A percentile compares a stretch with the other conserved stretches of the same genome.
phyloP scores from a whole-genome alignment of 768 basidiomycete species.

The Scleroderma bovista region DNA sequence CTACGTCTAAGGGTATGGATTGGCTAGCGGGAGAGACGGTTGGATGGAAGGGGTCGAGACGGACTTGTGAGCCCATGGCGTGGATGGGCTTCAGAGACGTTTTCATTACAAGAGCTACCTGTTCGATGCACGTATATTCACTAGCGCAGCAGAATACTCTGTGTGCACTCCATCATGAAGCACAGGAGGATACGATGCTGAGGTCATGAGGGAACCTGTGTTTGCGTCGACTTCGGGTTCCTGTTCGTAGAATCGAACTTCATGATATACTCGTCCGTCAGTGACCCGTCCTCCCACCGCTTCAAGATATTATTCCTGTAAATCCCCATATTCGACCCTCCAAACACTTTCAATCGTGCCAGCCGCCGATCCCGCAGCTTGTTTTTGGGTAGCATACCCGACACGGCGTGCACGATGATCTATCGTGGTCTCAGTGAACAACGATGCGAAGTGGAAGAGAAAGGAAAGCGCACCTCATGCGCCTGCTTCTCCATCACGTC shows the following conservation, averaged over 20 bases:
- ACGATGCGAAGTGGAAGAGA: background rate
- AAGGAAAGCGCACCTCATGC: constrained; percentile 62
- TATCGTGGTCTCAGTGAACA: constrained; percentile 27
- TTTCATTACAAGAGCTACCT: too few species aligned
- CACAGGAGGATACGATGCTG: too few species aligned
- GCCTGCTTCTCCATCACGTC: constrained; percentile 82
- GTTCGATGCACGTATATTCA: too few species aligned
- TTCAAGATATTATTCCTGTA: constrained; percentile 72
- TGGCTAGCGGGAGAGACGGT: too few species aligned
- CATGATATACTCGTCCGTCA: constrained; percentile 37
- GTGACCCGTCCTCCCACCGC: constrained; percentile 79
- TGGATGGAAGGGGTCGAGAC: too few species aligned
- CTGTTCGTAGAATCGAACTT: constrained; percentile 21
- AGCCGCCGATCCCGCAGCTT: constrained; percentile 85
- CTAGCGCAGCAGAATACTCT: too few species aligned
- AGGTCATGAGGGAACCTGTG: too few species aligned
- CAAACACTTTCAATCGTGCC: constrained; percentile 84
- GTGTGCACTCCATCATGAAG: too few species aligned
- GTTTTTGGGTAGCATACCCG: constrained; percentile 99
- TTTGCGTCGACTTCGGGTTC: background rate
- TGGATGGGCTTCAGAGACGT: too few species aligned
- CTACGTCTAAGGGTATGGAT: too few species aligned
- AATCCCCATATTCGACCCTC: constrained; percentile 71
- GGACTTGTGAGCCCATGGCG: too few species aligned
- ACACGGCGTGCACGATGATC: constrained; percentile 95